Conservation (phyloP, 805 yeast species). For the Nakazawaea wickerhamii region DNA sequence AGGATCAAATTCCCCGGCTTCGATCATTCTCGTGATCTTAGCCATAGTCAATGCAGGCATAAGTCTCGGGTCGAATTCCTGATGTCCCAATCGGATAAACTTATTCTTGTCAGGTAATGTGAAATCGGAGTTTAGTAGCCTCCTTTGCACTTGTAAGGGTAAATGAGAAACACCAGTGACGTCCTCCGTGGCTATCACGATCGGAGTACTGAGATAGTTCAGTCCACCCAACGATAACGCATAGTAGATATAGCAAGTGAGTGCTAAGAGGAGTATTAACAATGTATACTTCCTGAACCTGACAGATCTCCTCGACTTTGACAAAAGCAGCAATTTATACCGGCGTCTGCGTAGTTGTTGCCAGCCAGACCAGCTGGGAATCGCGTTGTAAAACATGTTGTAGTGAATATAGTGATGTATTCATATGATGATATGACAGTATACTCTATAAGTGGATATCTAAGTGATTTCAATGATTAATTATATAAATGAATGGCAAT, state of each 20-base stretch:
- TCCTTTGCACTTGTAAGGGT: not conserved
- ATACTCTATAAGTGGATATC: too few species aligned
- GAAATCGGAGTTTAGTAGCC: conserved; percentile 5
- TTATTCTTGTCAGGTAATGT: not conserved
- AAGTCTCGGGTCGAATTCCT: conserved; percentile 27
- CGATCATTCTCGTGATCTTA: conserved; percentile 16
- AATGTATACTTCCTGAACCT: conserved; percentile 5
- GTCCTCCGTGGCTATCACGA: conserved; percentile 10
- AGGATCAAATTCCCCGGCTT: conserved; percentile 18
- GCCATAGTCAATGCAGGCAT: conserved; percentile 25
- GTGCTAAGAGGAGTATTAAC: not conserved
- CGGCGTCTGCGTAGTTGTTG: not conserved
- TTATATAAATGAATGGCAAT: too few species aligned
- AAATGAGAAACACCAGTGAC: conserved; percentile 11
- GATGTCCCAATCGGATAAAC: not conserved
- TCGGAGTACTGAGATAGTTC: conserved; percentile 2
- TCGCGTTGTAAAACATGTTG: too few species aligned
- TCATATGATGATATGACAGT: too few species aligned
- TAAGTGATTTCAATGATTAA: too few species aligned
- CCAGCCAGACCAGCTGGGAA: not conserved
- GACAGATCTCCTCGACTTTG: conserved; percentile 5
- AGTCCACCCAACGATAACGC: not conserved
- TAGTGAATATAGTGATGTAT: too few species aligned
- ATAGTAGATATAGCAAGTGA: not conserved
- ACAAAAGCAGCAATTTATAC: not conserved